phyloP scores from a whole-genome alignment of 768 basidiomycete species.

The Fistulinella prunicolor region DNA sequence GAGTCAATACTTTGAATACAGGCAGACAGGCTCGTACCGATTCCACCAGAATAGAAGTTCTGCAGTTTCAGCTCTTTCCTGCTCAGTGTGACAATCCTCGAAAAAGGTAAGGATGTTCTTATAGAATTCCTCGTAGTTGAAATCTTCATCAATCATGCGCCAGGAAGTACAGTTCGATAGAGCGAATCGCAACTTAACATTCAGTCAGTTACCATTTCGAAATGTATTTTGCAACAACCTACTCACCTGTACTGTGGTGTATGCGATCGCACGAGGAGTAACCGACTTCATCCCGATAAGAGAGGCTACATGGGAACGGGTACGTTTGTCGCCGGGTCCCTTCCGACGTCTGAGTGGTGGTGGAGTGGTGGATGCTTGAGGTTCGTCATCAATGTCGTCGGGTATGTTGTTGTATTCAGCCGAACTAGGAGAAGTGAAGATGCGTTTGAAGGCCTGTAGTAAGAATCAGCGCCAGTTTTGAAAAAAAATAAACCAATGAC shows the following conservation, averaged over 20 bases:
- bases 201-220: not conserved
- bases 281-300: not conserved
- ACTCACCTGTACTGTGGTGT: not conserved
- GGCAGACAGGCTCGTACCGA: not conserved
- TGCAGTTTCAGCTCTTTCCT: not conserved
- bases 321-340: not conserved
- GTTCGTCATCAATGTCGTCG: not conserved
- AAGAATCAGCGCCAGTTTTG: not conserved
- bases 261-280: not conserved
- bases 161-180: not conserved
- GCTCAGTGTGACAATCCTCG: not conserved
- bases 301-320: not conserved
- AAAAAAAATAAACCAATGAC: not conserved
- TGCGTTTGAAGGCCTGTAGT: not conserved
- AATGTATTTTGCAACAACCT: not conserved
- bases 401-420: not conserved
- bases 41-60: not conserved
- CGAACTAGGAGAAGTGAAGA: slow-evolving; percentile 1
- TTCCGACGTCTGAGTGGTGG: too few relatives aligned
- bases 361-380: not conserved
- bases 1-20: not conserved
- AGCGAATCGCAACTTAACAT: not conserved
- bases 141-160: not conserved
- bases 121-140: not conserved
- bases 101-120: not conserved